phyloP scores from a whole-genome alignment of 768 basidiomycete genomes.

The Rhodotorula babjevae region DNA sequence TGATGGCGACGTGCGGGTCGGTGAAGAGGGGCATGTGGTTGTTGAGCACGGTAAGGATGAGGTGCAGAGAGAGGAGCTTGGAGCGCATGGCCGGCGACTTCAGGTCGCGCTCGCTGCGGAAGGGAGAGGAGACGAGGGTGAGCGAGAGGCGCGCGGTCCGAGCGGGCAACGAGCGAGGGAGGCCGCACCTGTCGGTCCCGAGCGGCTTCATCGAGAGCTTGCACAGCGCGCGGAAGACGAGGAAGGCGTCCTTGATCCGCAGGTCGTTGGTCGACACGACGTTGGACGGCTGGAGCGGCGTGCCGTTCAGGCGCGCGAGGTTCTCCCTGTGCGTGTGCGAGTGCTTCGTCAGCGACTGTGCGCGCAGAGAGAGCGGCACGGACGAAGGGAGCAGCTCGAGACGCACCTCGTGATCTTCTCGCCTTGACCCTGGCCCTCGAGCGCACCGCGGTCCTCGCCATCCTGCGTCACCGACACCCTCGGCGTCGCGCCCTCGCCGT shows the following conservation, averaged over 20 bases:
- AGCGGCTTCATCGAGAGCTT: slow-evolving; percentile 97
- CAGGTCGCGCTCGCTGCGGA: slow-evolving; percentile 72
- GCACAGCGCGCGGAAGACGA: slow-evolving; percentile 93
- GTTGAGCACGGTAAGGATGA: slow-evolving; percentile 84
- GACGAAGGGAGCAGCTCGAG: background rate
- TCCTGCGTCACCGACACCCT: slow-evolving; percentile 11
- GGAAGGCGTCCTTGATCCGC: slow-evolving; percentile 94
- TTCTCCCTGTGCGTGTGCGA: slow-evolving; percentile 11
- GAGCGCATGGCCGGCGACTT: slow-evolving; percentile 97
- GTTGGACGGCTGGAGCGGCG: background rate
- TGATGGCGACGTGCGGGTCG: slow-evolving; percentile 81
- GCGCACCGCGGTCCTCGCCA: background rate
- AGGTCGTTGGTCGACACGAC: slow-evolving; percentile 62
- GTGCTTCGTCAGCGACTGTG: background rate
- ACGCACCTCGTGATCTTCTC: slow-evolving; percentile 34
- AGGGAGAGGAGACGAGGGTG: slow-evolving; percentile 44
- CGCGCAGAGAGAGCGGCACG: too few relatives aligned
- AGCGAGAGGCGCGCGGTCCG: slow-evolving; percentile 14
- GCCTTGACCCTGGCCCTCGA: slow-evolving; percentile 6
- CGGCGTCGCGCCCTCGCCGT: background rate
- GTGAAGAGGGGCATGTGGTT: slow-evolving; percentile 86
- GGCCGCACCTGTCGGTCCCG: slow-evolving; percentile 71
- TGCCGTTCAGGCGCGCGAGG: slow-evolving; percentile 24
- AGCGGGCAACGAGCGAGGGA: too few relatives aligned
- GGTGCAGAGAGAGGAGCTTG: slow-evolving; percentile 86